Percentiles rank a stretch among this genome's conserved stretches.
Conservation (phyloP, 2,329 filamentous ascomycete species). For the Clarireedia homoeocarpa region DNA sequence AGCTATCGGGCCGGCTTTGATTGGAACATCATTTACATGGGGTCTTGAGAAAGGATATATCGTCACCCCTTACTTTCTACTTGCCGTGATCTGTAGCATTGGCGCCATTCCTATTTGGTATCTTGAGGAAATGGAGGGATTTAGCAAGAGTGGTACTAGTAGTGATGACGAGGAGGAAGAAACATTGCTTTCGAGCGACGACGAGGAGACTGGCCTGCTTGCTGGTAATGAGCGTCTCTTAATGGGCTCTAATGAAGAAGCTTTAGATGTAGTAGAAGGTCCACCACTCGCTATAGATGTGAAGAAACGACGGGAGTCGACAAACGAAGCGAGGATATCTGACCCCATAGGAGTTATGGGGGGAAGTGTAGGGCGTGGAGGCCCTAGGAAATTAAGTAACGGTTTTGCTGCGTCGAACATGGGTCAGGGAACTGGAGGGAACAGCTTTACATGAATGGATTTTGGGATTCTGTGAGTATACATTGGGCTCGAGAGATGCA, state of each 20-base stretch:
- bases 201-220: conserved; percentile 15
- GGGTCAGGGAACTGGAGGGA: conserved; percentile 27
- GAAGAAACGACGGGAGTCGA: not conserved
- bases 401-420: conserved; percentile 26
- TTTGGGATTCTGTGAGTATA: no score
- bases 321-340: conserved; percentile 18
- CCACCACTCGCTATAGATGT: conserved; percentile 6
- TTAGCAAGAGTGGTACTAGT: conserved; percentile 37
- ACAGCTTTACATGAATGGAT: conserved; percentile 22
- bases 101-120: conserved; percentile 67
- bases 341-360: conserved; percentile 25
- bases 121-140: conserved; percentile 65
- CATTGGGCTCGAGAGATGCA: no score
- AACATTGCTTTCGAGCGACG: conserved; percentile 12
- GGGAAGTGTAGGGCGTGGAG: conserved; percentile 26
- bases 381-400: conserved; percentile 27
- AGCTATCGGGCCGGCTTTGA: conserved; percentile 67
- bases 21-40: conserved; percentile 65
- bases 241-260: conserved; percentile 20
- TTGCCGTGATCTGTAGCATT: conserved; percentile 55
- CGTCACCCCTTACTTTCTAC: conserved; percentile 72
- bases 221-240: conserved; percentile 16
- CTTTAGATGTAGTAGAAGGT: conserved; percentile 16
- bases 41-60: conserved; percentile 71
- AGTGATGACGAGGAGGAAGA: conserved; percentile 29